Evolutionary conservation across 192 early-diverging fungal genomes (phyloP), one percentile per base, ranked within the genome.

Genomic region (Coemansia sp.): DNA sequence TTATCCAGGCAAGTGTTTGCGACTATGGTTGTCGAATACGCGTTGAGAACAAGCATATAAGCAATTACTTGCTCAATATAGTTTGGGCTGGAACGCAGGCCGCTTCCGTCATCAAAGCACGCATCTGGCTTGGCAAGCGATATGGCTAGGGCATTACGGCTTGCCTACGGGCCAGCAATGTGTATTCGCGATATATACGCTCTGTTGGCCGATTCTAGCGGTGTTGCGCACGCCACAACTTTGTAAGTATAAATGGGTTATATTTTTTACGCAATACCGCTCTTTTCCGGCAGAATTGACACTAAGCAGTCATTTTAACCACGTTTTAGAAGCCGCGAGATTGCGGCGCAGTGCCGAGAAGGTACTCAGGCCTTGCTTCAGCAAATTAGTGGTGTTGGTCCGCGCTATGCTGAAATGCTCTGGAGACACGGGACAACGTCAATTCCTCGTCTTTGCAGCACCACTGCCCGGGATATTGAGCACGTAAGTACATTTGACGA

Each of bases 321-420:
- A 14, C 5, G 8, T 10, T 15, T 12, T 71, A 43, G 60, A 46
- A 48, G 56, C 57, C 79, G 53, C 35, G 79, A 63, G 27, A 58
- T 80, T 11, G 48, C 48, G 15, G 70, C 76, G 8, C 65, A 60
- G 42, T 69, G 70, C 28, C 74, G 73, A 64, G 82, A 83, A 28
- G 42, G 67, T 30, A 60, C 69, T 4, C 55, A 78, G 2, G 60
- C 71, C 4, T 31, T 82, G 19, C 30, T 84, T 17, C 75, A 80
- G 55, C 85, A 87, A 58, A 66, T 87, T 21, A 77, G 81, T 9
- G 78, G 74, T 4, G 65, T 87, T 28, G 85, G 85, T 0, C 81
- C 79, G 2, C 62, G 67, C 10, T 64, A 79, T 9, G 60, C 83
- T 0, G 67, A 66, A 22, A 62, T 43, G 9, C 62, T 87, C 3